These are phyloP conservation scores for Boletus reticuloceps DNA, from an alignment of 768 basidiomycete species.

Conservation along the genomic window DNA sequence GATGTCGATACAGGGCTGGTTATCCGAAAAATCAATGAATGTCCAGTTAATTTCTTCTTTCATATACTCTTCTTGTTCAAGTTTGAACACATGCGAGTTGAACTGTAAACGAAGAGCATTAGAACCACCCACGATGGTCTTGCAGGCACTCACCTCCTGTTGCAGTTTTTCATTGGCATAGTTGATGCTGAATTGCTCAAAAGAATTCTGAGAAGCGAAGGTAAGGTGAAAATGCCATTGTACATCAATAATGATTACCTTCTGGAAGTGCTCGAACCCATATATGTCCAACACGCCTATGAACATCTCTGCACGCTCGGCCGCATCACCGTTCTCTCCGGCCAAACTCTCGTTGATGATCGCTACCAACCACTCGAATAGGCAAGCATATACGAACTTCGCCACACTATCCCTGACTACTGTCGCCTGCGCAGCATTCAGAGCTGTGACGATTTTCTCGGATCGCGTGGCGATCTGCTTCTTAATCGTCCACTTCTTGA, in stretches of 20 bases:
- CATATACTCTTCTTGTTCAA: constrained; percentile 99
- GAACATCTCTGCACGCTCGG: constrained; percentile 92
- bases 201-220: constrained; percentile 58
- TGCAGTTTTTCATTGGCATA: constrained; percentile 98
- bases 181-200: constrained; percentile 99
- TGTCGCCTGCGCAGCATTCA: constrained; percentile 85
- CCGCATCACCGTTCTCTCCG: constrained; percentile 92
- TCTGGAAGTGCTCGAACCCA: constrained; percentile 96
- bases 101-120: constrained; percentile 52
- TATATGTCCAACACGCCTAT: constrained; percentile 99
- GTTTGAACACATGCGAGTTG: constrained; percentile 98
- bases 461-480: constrained; percentile 93
- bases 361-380: constrained; percentile 98
- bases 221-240: constrained; percentile 3
- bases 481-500: constrained; percentile 99
- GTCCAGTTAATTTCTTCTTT: constrained; percentile 99
- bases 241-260: constrained; percentile 44
- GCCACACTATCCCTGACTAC: constrained; percentile 96
- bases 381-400: constrained; percentile 97
- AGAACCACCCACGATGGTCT: constrained; percentile 4
- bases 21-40: constrained; percentile 99
- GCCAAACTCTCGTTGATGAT: constrained; percentile 96
- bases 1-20: constrained; percentile 97
- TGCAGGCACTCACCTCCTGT: constrained; percentile 70
- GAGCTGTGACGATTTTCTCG: constrained; percentile 90